A percentile compares a stretch with the other conserved stretches of the same genome.
Evolutionary conservation across 1,139 yeast species (phyloP).

Genomic region (Kurtzmaniella quercitrusa): DNA sequence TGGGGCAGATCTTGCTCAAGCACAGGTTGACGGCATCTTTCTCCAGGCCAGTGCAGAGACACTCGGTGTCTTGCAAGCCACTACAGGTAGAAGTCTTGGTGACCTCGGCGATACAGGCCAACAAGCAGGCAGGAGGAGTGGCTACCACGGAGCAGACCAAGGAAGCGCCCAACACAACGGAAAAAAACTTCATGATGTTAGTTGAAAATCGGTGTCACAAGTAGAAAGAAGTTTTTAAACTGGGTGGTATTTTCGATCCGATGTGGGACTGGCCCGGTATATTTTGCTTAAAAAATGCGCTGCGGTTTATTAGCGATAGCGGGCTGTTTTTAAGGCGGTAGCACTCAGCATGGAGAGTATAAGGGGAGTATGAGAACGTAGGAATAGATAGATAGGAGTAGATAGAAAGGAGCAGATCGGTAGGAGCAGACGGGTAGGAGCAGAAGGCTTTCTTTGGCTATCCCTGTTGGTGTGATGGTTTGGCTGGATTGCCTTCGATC

Average conservation of each 20-base stretch:
- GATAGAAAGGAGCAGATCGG: no score
- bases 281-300: neutral
- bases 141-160: constrained; percentile 40
- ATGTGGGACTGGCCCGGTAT: neutral
- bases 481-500: no score
- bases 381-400: no score
- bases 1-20: constrained; percentile 62
- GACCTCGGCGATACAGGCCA: constrained; percentile 80
- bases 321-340: no score
- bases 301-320: no score
- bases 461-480: no score
- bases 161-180: constrained; percentile 29
- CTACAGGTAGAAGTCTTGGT: constrained; percentile 50
- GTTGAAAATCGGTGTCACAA: neutral
- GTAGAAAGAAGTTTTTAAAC: neutral
- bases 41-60: constrained; percentile 58
- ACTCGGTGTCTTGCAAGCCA: constrained; percentile 55
- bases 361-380: no score
- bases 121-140: constrained; percentile 82
- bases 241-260: neutral
- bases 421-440: no score
- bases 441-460: no score
- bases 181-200: neutral
- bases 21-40: constrained; percentile 48
- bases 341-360: no score